A percentile compares a stretch with the other conserved stretches of the same genome.
phyloP scores from a whole-genome alignment of 345 rosid species.

The Moricandia arvensis region DNA sequence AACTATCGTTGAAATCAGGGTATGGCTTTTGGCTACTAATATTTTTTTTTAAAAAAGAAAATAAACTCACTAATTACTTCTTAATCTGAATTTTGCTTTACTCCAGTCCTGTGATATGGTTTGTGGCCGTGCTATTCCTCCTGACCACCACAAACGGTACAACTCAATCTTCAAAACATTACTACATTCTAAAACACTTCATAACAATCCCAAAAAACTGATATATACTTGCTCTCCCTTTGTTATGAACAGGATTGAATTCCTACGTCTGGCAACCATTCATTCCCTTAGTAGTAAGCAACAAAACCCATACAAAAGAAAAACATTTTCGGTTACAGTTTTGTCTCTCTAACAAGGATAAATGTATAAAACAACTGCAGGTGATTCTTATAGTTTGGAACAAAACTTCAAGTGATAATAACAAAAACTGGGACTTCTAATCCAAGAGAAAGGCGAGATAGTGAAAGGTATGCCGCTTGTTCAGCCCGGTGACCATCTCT shows the following conservation, averaged over 20 bases:
- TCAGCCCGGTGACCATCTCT: slow-evolving; percentile 75
- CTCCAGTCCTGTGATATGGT: slow-evolving; percentile 86
- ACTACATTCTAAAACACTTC: not conserved
- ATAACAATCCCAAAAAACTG: slow-evolving; percentile 1
- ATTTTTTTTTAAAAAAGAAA: no score
- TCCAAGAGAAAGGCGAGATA: slow-evolving; percentile 72
- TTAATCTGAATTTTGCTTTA: not conserved
- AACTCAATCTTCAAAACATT: slow-evolving; percentile 24
- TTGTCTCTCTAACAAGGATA: not conserved
- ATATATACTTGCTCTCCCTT: not conserved
- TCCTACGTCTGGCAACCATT: slow-evolving; percentile 85
- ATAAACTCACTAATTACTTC: not conserved
- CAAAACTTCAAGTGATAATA: slow-evolving; percentile 92
- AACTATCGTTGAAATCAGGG: slow-evolving; percentile 87
- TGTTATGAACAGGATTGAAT: slow-evolving; percentile 59
- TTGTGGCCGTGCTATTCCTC: slow-evolving; percentile 68
- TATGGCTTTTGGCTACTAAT: slow-evolving; percentile 5
- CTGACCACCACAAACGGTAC: slow-evolving; percentile 69
- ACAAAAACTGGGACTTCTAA: slow-evolving; percentile 72
- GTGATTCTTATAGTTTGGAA: slow-evolving; percentile 72
- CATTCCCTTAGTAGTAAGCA: slow-evolving; percentile 77
- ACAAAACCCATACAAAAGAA: not conserved
- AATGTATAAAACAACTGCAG: slow-evolving; percentile 40
- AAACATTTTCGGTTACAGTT: not conserved
- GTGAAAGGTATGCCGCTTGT: slow-evolving; percentile 84